Evolutionary conservation across 2,329 filamentous ascomycete species (phyloP).

Genomic region (Sporothrix protearum): DNA sequence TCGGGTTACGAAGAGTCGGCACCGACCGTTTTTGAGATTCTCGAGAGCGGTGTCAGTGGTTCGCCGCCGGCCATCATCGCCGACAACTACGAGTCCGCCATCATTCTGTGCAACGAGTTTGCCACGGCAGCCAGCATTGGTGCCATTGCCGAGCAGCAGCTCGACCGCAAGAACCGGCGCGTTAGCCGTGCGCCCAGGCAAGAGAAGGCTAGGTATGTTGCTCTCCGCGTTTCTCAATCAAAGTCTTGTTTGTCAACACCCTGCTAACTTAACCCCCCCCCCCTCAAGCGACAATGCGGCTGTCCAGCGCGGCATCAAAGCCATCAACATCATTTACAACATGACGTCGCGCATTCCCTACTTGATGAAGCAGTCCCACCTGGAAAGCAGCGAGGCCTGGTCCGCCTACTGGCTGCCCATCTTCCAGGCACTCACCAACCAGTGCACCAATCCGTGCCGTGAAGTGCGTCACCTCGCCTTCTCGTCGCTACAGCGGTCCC

Average conservation of each 20-base stretch:
- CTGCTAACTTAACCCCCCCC: not conserved
- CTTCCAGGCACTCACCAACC: slow-evolving; percentile 79
- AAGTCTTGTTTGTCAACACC: not conserved
- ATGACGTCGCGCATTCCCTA: slow-evolving; percentile 78
- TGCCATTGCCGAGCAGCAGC: slow-evolving; percentile 64
- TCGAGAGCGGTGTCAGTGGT: slow-evolving; percentile 71
- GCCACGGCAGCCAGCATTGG: slow-evolving; percentile 76
- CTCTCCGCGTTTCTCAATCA: not conserved
- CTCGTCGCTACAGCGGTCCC: slow-evolving; percentile 75
- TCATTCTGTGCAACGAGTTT: slow-evolving; percentile 83
- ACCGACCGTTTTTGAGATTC: slow-evolving; percentile 77
- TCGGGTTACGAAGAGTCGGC: slow-evolving; percentile 67
- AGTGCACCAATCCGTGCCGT: slow-evolving; percentile 91
- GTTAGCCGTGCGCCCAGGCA: slow-evolving; percentile 45
- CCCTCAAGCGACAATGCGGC: slow-evolving; percentile 70
- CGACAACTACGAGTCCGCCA: slow-evolving; percentile 90
- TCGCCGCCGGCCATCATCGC: slow-evolving; percentile 81
- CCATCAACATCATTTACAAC: slow-evolving; percentile 75
- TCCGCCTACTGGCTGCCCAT: slow-evolving; percentile 97
- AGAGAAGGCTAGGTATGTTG: slow-evolving; percentile 53
- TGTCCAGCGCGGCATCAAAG: slow-evolving; percentile 73
- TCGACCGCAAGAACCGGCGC: slow-evolving; percentile 47
- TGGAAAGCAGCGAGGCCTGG: slow-evolving; percentile 90
- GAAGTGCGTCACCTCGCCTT: slow-evolving; percentile 90
- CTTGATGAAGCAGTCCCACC: slow-evolving; percentile 87